These are phyloP conservation scores for Daldinia sp. DNA, from an alignment of 2,329 filamentous ascomycete genomes.

Conservation along the genomic window DNA sequence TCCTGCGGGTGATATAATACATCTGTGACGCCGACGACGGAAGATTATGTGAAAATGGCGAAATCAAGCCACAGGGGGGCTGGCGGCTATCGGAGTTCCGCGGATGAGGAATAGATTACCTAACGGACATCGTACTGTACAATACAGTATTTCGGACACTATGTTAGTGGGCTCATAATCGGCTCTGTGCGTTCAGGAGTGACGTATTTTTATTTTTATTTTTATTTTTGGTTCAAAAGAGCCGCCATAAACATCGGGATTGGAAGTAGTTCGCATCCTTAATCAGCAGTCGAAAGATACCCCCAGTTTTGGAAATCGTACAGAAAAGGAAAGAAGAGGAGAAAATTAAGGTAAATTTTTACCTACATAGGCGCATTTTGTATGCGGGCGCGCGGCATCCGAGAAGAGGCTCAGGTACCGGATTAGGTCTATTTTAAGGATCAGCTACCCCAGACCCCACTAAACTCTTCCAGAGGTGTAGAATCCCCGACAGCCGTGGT, in stretches of 20 bases:
- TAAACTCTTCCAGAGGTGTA: slow-evolving; percentile 12
- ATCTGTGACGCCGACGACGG: slow-evolving; percentile 25
- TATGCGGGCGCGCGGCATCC: slow-evolving; percentile 7
- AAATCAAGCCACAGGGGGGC: slow-evolving; percentile 33
- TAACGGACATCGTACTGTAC: slow-evolving; percentile 17
- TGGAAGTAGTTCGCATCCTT: not conserved
- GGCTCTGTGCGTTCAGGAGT: not conserved
- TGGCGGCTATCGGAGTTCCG: slow-evolving; percentile 32
- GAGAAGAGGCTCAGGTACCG: slow-evolving; percentile 17
- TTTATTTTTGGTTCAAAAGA: not conserved
- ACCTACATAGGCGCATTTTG: not conserved
- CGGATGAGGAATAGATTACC: slow-evolving; percentile 10
- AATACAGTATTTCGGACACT: slow-evolving; percentile 9
- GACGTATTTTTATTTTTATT: not conserved
- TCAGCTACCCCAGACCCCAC: slow-evolving; percentile 35
- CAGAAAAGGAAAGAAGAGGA: not conserved
- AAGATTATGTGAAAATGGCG: slow-evolving; percentile 27
- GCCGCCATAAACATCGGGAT: not conserved
- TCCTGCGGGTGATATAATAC: slow-evolving; percentile 17
- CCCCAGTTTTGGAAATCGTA: not conserved
- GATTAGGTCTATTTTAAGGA: slow-evolving; percentile 24
- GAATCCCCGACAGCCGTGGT: slow-evolving; percentile 42
- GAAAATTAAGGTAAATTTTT: not conserved
- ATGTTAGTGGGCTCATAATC: not conserved
- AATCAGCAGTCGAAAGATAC: not conserved